phyloP scores from a whole-genome alignment of 164 flowering plant species.

The Aristolochia californica region DNA sequence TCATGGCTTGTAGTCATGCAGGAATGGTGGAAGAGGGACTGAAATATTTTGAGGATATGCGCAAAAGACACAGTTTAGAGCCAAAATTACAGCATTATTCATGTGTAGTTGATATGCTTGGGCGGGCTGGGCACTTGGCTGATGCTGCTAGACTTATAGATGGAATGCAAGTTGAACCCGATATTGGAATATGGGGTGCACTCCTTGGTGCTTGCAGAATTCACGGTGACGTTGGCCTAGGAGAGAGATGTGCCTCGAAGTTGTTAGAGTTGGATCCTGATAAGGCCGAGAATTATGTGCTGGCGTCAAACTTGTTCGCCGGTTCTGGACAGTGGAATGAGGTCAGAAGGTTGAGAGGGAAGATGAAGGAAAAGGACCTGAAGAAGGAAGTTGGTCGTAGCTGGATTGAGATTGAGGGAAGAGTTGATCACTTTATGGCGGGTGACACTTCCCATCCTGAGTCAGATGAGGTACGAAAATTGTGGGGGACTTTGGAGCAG shows the following conservation, averaged over 20 bases:
- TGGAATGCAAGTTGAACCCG: slow-evolving; percentile 49
- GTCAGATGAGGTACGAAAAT: slow-evolving; percentile 20
- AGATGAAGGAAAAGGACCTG: slow-evolving; percentile 45
- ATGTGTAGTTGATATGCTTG: slow-evolving; percentile 60
- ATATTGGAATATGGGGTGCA: slow-evolving; percentile 51
- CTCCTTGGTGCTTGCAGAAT: slow-evolving; percentile 50
- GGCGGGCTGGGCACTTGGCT: slow-evolving; percentile 44
- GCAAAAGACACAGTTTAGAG: slow-evolving; percentile 19
- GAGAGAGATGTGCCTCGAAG: slow-evolving; percentile 32
- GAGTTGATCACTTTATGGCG: slow-evolving; percentile 31
- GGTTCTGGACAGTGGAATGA: slow-evolving; percentile 51
- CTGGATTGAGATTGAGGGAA: slow-evolving; percentile 58
- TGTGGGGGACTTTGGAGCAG: slow-evolving; percentile 36
- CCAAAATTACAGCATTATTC: slow-evolving; percentile 56
- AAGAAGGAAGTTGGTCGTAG: slow-evolving; percentile 51
- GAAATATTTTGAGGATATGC: slow-evolving; percentile 20
- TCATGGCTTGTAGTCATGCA: slow-evolving; percentile 53
- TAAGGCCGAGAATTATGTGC: slow-evolving; percentile 31
- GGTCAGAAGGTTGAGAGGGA: slow-evolving; percentile 43
- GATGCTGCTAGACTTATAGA: slow-evolving; percentile 37
- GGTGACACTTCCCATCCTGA: slow-evolving; percentile 25
- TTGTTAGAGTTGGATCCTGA: slow-evolving; percentile 40
- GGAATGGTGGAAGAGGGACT: slow-evolving; percentile 40
- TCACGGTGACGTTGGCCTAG: slow-evolving; percentile 30
- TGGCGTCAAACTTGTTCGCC: slow-evolving; percentile 51